These are phyloP conservation scores for Erodium texanum DNA, from an alignment of 441 rosid genomes.

Conservation along the genomic window DNA sequence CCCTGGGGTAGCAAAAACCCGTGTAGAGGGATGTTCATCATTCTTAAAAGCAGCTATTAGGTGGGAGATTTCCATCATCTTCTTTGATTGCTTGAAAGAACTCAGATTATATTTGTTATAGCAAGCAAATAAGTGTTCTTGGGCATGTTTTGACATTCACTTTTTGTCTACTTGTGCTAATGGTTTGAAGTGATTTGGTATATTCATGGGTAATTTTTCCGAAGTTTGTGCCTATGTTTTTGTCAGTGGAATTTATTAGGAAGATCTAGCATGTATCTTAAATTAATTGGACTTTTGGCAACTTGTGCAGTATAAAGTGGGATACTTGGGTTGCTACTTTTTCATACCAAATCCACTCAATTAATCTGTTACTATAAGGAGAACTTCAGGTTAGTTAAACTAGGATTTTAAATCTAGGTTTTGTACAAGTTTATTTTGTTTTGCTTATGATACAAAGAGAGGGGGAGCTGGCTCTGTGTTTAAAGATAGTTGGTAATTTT, in stretches of 20 bases:
- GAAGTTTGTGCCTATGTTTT: not conserved
- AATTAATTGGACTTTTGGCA: not conserved
- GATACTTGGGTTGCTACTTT: not conserved
- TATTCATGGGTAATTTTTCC: not conserved
- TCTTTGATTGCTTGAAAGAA: not conserved
- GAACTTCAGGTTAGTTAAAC: not conserved
- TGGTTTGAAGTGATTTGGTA: not conserved
- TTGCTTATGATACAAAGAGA: not conserved
- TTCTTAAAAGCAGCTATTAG: slow-evolving; percentile 80
- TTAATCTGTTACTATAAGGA: not conserved
- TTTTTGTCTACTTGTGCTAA: not conserved
- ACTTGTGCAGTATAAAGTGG: not conserved
- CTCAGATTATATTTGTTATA: not conserved
- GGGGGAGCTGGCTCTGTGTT: not conserved
- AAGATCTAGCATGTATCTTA: not conserved
- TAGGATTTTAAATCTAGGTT: not conserved
- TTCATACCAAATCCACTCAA: not conserved
- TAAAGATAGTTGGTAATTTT: not conserved
- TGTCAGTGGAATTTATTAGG: not conserved
- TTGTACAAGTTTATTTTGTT: not conserved
- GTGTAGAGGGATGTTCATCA: slow-evolving; percentile 69
- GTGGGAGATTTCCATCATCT: slow-evolving; percentile 32
- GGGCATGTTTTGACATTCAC: not conserved
- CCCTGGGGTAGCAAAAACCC: slow-evolving; percentile 76
- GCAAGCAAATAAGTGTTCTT: not conserved